phyloP scores from a whole-genome alignment of 768 basidiomycete species.

The Tubosaeta sp. region DNA sequence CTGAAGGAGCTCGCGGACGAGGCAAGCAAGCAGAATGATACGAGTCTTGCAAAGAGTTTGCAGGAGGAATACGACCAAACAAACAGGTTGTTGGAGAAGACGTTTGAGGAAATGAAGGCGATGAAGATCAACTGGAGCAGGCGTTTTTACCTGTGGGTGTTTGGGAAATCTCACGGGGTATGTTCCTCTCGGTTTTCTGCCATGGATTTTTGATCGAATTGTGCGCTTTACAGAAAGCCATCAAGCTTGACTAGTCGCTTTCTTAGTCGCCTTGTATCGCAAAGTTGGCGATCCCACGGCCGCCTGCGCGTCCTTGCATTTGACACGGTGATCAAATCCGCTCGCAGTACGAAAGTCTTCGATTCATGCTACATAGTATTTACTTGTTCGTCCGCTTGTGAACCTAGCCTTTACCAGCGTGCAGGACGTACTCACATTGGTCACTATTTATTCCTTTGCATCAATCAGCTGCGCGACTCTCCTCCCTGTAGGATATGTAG shows the following conservation, averaged over 20 bases:
- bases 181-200: neutral
- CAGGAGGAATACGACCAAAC: slow-evolving; percentile 10
- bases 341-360: neutral
- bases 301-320: no score
- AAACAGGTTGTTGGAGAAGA: slow-evolving; percentile 8
- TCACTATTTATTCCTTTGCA: no score
- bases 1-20: slow-evolving; percentile 17
- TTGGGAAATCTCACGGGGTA: slow-evolving; percentile 9
- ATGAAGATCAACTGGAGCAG: slow-evolving; percentile 15
- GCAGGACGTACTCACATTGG: no score
- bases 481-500: no score
- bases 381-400: no score
- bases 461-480: no score
- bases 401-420: no score
- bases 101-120: slow-evolving; percentile 19
- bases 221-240: neutral
- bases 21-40: slow-evolving; percentile 12
- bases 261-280: neutral
- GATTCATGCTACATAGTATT: neutral
- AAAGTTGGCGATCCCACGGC: neutral
- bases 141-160: slow-evolving; percentile 8
- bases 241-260: neutral
- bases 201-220: neutral
- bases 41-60: slow-evolving; percentile 7
- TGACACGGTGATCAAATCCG: neutral